Conservation (phyloP, 2,329 filamentous ascomycete genomes). For the Sporothrix protearum region DNA sequence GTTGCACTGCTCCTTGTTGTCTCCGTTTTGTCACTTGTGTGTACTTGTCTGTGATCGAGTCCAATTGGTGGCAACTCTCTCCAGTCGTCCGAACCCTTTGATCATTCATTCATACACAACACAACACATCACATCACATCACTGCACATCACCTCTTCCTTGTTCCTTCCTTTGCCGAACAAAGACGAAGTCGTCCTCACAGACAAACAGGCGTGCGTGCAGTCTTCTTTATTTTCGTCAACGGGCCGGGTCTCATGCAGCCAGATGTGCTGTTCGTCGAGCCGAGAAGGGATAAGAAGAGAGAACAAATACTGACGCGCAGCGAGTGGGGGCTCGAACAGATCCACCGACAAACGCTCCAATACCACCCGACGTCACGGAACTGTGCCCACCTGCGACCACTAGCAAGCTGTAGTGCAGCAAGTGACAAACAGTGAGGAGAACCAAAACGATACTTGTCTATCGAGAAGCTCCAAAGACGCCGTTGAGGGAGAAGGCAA, state of each 20-base stretch:
- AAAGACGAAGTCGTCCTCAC: not conserved
- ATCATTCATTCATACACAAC: not conserved
- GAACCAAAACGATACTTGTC: not conserved
- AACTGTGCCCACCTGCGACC: not conserved
- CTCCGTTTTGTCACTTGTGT: not conserved
- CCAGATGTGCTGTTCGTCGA: not conserved
- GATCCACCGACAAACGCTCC: not conserved
- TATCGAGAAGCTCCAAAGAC: not conserved
- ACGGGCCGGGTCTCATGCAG: not conserved
- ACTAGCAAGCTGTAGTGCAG: not conserved
- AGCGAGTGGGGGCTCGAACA: constrained; percentile 17
- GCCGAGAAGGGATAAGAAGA: not conserved
- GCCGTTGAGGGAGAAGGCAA: not conserved
- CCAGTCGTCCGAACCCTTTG: not conserved
- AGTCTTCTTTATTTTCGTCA: not conserved
- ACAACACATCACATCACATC: not conserved
- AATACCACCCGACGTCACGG: constrained; percentile 6
- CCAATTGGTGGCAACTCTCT: not conserved
- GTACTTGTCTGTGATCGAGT: not conserved
- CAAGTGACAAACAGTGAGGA: not conserved
- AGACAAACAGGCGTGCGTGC: not conserved
- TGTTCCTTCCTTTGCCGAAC: not conserved
- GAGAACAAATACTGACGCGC: not conserved
- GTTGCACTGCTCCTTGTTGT: constrained; percentile 5
- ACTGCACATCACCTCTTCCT: not conserved